phyloP scores from a whole-genome alignment of 2,329 filamentous ascomycete genomes.

The Fusarium sp. region DNA sequence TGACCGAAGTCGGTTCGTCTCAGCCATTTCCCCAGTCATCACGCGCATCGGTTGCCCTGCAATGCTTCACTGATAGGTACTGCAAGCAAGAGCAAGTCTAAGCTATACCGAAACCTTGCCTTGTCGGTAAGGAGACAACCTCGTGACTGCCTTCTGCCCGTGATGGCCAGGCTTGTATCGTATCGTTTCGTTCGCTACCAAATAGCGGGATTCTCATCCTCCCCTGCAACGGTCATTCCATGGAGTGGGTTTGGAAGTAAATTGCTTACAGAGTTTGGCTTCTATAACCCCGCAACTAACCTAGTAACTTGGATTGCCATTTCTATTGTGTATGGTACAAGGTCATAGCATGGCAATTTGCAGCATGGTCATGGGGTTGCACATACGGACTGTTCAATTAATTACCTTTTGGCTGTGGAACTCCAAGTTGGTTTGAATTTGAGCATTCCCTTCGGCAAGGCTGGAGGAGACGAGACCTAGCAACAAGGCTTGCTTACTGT shows the following conservation, averaged over 20 bases:
- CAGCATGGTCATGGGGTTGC: slow-evolving; percentile 27
- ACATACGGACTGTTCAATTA: slow-evolving; percentile 5
- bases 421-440: slow-evolving; percentile 6
- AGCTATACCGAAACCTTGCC: slow-evolving; percentile 1
- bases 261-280: slow-evolving; percentile 32
- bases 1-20: slow-evolving; percentile 20
- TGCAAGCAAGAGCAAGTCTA: background rate
- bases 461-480: background rate
- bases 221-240: slow-evolving; percentile 30
- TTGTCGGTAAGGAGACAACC: slow-evolving; percentile 29
- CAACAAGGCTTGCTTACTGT: slow-evolving; percentile 16
- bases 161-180: slow-evolving; percentile 8
- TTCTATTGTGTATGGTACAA: slow-evolving; percentile 12
- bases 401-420: slow-evolving; percentile 14
- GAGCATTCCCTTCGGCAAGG: slow-evolving; percentile 16
- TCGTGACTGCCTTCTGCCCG: slow-evolving; percentile 22
- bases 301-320: slow-evolving; percentile 14
- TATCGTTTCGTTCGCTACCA: slow-evolving; percentile 33
- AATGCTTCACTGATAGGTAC: slow-evolving; percentile 13
- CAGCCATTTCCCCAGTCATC: slow-evolving; percentile 15
- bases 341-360: slow-evolving; percentile 22
- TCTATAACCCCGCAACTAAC: slow-evolving; percentile 37
- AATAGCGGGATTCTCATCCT: slow-evolving; percentile 12
- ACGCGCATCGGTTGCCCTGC: slow-evolving; percentile 18
- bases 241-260: slow-evolving; percentile 32